Evolutionary conservation across 495 filamentous ascomycete genomes (phyloP), one percentile per base, ranked within the genome.

Genomic region (Talaromyces adpressus): DNA sequence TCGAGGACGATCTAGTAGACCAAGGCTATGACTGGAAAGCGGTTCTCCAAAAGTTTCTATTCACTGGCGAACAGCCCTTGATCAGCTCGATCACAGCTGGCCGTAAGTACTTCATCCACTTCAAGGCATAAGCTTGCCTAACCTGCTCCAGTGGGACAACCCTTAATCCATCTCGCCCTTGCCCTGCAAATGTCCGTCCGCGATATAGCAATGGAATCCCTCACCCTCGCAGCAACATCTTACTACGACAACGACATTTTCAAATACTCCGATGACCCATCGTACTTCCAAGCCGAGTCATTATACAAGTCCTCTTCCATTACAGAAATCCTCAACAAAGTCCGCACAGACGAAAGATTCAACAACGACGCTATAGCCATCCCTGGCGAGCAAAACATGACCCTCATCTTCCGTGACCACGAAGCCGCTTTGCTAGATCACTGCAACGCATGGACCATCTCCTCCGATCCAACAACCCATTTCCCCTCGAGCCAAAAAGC

Each of bases 121-220:
- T 57, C 7, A 12, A 27, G 7, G 6, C 4, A 41, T 45, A 8
- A 20, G 7, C 34, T 45, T 49, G 30, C 16, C 32, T 41, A 14
- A 60, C 5, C 11, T 41, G 47, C 62, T 39, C 25, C 63, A 95
- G 91, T 96, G 63, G 93, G 86, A 36, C 91, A 96, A 69, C 89
- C 93, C 1, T 76, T 96, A 30, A 94, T 97, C 58, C 93, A 97
- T 65, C 82, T 97, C 1, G 91, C 86, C 47, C 96, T 94, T 69
- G 93, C 91, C 9, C 93, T 87, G 68, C 91, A 97, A 73, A 79
- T 96, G 65, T 81, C 86, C 64, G 93, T 79, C 62, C 85, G 88
- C 32, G 91, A 92, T 68, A 70, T 95, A 18, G 92, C 84, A 57
- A 93, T 93, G 75, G 93, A 97, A 78, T 89, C 91, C 5, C 82